A percentile compares a stretch with the other conserved stretches of the same genome.
Evolutionary conservation across 2,329 filamentous ascomycete species (phyloP).

Genomic region (Pestalotiopsis sp.): DNA sequence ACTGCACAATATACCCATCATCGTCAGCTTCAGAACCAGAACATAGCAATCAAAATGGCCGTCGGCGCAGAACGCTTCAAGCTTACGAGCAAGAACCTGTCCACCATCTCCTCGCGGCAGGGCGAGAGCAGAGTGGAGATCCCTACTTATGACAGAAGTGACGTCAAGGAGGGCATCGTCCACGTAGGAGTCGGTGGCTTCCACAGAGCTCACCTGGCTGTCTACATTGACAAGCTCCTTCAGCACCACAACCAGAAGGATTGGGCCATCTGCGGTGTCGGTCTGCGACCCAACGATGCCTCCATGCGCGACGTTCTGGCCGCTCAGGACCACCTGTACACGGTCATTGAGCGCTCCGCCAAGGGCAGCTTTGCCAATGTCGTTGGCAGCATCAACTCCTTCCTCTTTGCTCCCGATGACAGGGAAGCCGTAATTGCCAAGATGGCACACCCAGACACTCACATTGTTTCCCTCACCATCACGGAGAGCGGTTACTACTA

Average conservation of each 20-base stretch:
- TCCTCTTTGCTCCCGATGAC: slow-evolving; percentile 53
- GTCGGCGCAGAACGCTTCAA: slow-evolving; percentile 29
- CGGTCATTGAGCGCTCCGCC: slow-evolving; percentile 56
- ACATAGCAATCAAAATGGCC: slow-evolving; percentile 1
- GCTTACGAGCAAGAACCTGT: slow-evolving; percentile 40
- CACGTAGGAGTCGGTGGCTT: slow-evolving; percentile 58
- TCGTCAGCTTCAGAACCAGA: neutral
- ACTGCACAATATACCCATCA: neutral
- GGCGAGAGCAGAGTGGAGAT: slow-evolving; percentile 30
- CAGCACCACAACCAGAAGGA: slow-evolving; percentile 45
- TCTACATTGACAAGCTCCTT: slow-evolving; percentile 53
- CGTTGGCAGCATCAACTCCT: slow-evolving; percentile 55
- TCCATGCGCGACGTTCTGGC: slow-evolving; percentile 52
- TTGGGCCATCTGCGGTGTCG: slow-evolving; percentile 55
- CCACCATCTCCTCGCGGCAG: slow-evolving; percentile 30
- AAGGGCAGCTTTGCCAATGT: slow-evolving; percentile 50
- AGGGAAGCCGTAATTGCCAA: slow-evolving; percentile 54
- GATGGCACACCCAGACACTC: slow-evolving; percentile 57
- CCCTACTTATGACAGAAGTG: slow-evolving; percentile 46
- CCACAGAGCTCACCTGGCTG: slow-evolving; percentile 55
- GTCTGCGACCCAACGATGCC: slow-evolving; percentile 51
- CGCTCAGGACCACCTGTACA: slow-evolving; percentile 55
- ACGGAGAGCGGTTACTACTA: slow-evolving; percentile 61
- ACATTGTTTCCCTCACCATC: slow-evolving; percentile 58
- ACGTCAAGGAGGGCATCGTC: slow-evolving; percentile 55